phyloP scores from a whole-genome alignment of 441 rosid genomes.

The Jatropha multifida region DNA sequence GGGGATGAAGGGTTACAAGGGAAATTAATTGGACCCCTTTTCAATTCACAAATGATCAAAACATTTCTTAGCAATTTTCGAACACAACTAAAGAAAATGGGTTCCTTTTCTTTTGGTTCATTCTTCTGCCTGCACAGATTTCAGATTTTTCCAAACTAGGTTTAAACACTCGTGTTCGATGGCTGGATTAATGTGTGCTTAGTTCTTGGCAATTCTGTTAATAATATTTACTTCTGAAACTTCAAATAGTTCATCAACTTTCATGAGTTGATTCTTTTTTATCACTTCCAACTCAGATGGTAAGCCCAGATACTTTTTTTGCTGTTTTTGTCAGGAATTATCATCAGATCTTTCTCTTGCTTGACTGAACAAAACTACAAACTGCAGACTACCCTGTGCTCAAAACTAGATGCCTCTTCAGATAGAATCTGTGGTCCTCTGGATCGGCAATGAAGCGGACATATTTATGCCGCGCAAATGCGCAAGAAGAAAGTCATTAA shows the following conservation, averaged over 20 bases:
- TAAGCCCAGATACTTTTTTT: neutral
- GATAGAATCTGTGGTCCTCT: neutral
- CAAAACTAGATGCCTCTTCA: slow-evolving; percentile 2
- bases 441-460: neutral
- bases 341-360: slow-evolving; percentile 8
- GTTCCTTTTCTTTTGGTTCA: neutral
- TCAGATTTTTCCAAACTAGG: neutral
- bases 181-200: neutral
- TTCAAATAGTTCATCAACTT: neutral
- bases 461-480: slow-evolving; percentile 6
- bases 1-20: too few species aligned
- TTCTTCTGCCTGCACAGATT: neutral
- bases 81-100: neutral
- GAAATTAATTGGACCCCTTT: too few species aligned
- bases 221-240: neutral
- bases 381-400: neutral
- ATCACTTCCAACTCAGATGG: neutral
- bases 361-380: neutral
- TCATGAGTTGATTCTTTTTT: slow-evolving; percentile 3
- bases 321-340: neutral
- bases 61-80: neutral
- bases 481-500: neutral
- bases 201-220: neutral
- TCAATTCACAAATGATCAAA: too few species aligned
- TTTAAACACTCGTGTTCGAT: neutral